A percentile compares a stretch with the other conserved stretches of the same genome.
These are phyloP conservation scores for Cicer cuneatum DNA, from an alignment of 306 rosid genomes.

Conservation along the genomic window DNA sequence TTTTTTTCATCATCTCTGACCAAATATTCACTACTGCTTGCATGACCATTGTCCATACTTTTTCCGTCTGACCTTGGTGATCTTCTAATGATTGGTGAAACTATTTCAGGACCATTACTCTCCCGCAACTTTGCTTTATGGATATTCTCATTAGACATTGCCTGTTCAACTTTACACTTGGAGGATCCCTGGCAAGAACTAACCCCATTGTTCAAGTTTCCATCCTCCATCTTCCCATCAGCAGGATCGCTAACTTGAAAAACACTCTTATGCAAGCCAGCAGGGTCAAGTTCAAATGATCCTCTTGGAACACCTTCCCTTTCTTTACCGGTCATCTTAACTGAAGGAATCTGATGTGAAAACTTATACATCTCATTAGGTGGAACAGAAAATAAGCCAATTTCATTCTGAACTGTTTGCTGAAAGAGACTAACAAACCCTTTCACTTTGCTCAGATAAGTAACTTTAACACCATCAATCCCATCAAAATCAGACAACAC, in stretches of 20 bases:
- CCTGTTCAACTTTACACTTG: slow-evolving; percentile 44
- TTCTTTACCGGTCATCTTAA: slow-evolving; percentile 77
- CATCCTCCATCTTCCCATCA: slow-evolving; percentile 46
- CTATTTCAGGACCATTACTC: slow-evolving; percentile 41
- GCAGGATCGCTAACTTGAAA: slow-evolving; percentile 40
- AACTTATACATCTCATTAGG: slow-evolving; percentile 70
- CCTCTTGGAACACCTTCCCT: slow-evolving; percentile 74
- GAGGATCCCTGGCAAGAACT: slow-evolving; percentile 40
- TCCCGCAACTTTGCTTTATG: slow-evolving; percentile 37
- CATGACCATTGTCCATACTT: slow-evolving; percentile 37
- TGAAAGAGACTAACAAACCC: slow-evolving; percentile 88
- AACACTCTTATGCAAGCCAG: slow-evolving; percentile 62
- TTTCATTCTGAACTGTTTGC: slow-evolving; percentile 51
- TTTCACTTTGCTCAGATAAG: slow-evolving; percentile 69
- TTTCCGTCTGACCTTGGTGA: slow-evolving; percentile 53
- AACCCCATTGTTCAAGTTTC: slow-evolving; percentile 37
- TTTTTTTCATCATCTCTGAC: slow-evolving; percentile 41
- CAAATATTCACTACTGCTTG: slow-evolving; percentile 34
- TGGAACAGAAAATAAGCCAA: slow-evolving; percentile 51
- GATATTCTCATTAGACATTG: slow-evolving; percentile 38
- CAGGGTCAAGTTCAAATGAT: slow-evolving; percentile 91
- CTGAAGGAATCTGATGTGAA: slow-evolving; percentile 81
- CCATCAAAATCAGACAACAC: slow-evolving; percentile 67
- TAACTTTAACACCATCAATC: slow-evolving; percentile 60
- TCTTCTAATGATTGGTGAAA: slow-evolving; percentile 48